These are phyloP conservation scores for Hippophae tibetana DNA, from an alignment of 306 rosid species.

Conservation along the genomic window DNA sequence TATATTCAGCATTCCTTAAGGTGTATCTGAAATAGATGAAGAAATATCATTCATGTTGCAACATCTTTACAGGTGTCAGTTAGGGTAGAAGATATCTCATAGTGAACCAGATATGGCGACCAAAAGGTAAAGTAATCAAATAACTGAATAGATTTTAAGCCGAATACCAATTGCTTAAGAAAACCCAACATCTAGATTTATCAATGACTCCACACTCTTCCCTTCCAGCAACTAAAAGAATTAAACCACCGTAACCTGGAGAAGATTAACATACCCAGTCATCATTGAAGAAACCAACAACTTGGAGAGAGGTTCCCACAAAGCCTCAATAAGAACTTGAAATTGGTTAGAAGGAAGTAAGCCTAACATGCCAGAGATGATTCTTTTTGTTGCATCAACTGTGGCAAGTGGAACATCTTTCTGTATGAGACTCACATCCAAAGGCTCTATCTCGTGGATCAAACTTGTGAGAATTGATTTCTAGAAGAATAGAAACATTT, in stretches of 20 bases:
- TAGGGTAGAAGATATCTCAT: not conserved
- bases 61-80: conserved; percentile 7
- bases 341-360: conserved; percentile 88
- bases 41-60: conserved; percentile 14
- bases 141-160: not conserved
- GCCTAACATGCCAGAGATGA: conserved; percentile 91
- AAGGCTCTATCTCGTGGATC: conserved; percentile 90
- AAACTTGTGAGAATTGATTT: conserved; percentile 55
- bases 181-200: not conserved
- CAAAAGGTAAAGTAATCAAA: not conserved
- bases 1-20: conserved; percentile 80
- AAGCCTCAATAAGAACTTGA: conserved; percentile 74
- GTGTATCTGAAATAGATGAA: conserved; percentile 56
- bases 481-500: conserved; percentile 19
- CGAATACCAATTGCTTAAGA: not conserved
- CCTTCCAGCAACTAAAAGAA: not conserved
- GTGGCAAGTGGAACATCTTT: conserved; percentile 81
- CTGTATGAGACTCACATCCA: conserved; percentile 72
- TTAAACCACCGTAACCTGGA: not conserved
- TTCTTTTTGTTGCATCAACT: conserved; percentile 92
- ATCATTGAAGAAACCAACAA: conserved; percentile 84
- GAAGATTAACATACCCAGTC: conserved; percentile 60
- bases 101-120: not conserved
- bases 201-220: not conserved
- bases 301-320: conserved; percentile 90